A percentile compares a stretch with the other conserved stretches of the same genome.
phyloP scores from a whole-genome alignment of 768 basidiomycete genomes.

The Naganishia antarctica region DNA sequence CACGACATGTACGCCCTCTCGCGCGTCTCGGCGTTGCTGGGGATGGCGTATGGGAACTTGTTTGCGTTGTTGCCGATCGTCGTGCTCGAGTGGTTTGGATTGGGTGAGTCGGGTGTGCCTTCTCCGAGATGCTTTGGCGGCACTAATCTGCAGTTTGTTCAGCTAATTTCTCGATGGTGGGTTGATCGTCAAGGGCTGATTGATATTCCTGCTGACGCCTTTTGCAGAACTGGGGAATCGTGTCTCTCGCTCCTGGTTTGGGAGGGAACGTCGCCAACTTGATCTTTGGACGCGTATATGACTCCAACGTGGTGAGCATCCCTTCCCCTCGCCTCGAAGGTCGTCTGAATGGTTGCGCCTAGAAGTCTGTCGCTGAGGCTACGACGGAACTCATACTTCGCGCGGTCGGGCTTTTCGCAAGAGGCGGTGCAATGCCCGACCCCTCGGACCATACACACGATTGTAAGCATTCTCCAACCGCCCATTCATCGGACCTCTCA shows the following conservation, averaged over 20 bases:
- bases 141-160: too few species aligned
- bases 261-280: conserved; percentile 81
- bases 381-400: not conserved
- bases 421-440: not conserved
- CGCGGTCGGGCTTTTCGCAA: not conserved
- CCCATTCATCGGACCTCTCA: not conserved
- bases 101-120: conserved; percentile 57
- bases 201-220: too few species aligned
- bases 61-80: conserved; percentile 74
- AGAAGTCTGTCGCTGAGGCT: not conserved
- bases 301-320: conserved; percentile 58
- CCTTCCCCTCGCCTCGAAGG: not conserved
- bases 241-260: conserved; percentile 64
- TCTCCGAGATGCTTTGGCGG: too few species aligned
- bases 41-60: conserved; percentile 66
- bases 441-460: conserved; percentile 9
- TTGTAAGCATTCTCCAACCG: not conserved
- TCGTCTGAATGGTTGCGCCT: not conserved
- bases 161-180: conserved; percentile 11
- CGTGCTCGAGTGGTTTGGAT: conserved; percentile 80
- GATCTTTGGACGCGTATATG: conserved; percentile 73
- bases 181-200: too few species aligned
- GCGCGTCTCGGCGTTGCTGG: conserved; percentile 58
- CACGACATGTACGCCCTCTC: conserved; percentile 63
- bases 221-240: conserved; percentile 80